Percentiles rank a stretch among this genome's conserved stretches.
Evolutionary conservation across 1,284 basidiomycete genomes (phyloP).

Genomic region (Cystobasidium slooffiae): DNA sequence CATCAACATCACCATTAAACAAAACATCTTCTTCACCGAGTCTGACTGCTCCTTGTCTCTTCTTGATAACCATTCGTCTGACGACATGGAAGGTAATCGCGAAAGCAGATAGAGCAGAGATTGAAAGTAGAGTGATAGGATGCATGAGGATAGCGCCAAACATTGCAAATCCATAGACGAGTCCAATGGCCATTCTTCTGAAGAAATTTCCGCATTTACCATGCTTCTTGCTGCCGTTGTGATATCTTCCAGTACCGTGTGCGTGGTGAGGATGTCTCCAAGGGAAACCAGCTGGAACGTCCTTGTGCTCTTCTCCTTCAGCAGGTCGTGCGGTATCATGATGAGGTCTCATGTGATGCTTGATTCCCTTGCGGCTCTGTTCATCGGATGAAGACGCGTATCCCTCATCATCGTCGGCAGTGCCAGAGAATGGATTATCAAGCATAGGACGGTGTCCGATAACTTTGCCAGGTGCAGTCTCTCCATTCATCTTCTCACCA

Average conservation of each 20-base stretch:
- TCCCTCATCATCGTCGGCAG: constrained; percentile 30
- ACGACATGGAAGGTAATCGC: constrained; percentile 21
- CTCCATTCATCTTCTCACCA: background rate
- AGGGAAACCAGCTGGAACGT: constrained; percentile 14
- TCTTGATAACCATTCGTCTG: constrained; percentile 7
- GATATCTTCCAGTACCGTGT: background rate
- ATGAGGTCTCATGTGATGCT: constrained; percentile 5
- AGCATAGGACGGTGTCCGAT: constrained; percentile 41
- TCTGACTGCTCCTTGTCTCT: background rate
- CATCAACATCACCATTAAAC: background rate
- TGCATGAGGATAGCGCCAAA: constrained; percentile 34
- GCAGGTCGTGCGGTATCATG: background rate
- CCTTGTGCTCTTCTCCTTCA: background rate
- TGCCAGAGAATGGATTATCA: constrained; percentile 43
- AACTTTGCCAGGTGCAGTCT: constrained; percentile 19
- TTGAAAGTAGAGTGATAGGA: constrained; percentile 16
- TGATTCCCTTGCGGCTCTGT: background rate
- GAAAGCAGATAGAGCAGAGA: constrained; percentile 15
- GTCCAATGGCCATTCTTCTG: constrained; percentile 24
- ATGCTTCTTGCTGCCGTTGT: background rate
- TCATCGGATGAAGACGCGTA: background rate
- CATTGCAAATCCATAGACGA: constrained; percentile 29
- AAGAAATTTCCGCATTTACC: constrained; percentile 35
- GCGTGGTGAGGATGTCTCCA: constrained; percentile 9
- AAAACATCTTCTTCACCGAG: constrained; percentile 5